Conservation (phyloP, 1,284 basidiomycete species). For the Rhizoctonia solani region DNA sequence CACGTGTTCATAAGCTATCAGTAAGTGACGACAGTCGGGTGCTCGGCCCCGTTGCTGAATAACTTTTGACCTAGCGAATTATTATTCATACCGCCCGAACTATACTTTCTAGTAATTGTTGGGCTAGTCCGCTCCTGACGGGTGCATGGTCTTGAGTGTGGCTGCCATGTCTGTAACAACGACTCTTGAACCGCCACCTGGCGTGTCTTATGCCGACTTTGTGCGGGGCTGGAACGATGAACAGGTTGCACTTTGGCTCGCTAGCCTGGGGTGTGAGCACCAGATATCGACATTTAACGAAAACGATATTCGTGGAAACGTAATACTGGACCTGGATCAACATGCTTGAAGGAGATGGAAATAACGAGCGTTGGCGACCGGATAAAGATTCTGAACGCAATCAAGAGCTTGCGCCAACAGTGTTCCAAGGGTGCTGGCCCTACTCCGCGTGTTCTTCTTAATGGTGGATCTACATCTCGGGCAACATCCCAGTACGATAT, state of each 20-base stretch:
- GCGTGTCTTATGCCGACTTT: slow-evolving; percentile 62
- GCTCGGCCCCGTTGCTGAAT: no score
- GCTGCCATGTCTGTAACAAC: slow-evolving; percentile 3
- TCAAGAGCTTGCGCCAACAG: slow-evolving; percentile 72
- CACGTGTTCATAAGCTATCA: no score
- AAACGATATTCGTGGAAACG: slow-evolving; percentile 87
- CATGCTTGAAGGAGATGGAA: slow-evolving; percentile 85
- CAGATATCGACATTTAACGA: slow-evolving; percentile 72
- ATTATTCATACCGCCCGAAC: no score
- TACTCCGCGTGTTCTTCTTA: slow-evolving; percentile 18
- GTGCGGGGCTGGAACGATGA: slow-evolving; percentile 69
- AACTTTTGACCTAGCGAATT: no score
- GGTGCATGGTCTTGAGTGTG: background rate
- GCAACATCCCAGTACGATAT: slow-evolving; percentile 3
- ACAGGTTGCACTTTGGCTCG: slow-evolving; percentile 72
- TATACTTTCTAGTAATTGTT: no score
- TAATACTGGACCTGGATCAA: slow-evolving; percentile 88
- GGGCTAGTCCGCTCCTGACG: background rate
- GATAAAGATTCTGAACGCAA: slow-evolving; percentile 80
- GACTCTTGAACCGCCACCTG: slow-evolving; percentile 57
- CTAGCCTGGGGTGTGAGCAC: slow-evolving; percentile 70
- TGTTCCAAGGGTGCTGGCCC: slow-evolving; percentile 43
- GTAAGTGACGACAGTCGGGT: no score
- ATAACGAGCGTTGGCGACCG: slow-evolving; percentile 86
- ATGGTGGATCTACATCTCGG: slow-evolving; percentile 18